Base-by-base conservation (phyloP, 2,329 filamentous ascomycete genomes). In the Colletotrichum liriopes region DNA sequence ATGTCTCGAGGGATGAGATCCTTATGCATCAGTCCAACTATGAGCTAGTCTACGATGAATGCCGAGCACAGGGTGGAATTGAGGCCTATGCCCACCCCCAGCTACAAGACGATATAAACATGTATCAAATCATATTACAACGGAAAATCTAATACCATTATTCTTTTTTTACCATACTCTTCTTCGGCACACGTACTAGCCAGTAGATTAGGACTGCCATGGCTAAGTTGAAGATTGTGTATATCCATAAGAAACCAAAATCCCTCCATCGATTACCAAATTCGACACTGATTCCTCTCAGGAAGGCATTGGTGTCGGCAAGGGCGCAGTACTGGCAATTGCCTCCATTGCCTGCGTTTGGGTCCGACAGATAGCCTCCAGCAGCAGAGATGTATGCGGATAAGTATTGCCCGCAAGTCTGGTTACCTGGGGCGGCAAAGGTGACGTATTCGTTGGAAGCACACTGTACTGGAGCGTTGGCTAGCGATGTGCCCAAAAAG, bases 231-330 rank as follows among this genome's bases (percentile, higher is more conserved):
- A 88, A 86, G 4, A 82, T 77, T 43, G 88, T 82, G 67, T 88
- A 90, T 0, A 82, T 84, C 81, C 86, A 89, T 54, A 89, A 78
- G 16, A 91, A 78, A 0, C 88, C 88, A 66, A 86, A 88, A 68
- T 90, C 86, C 64, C 89, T 83, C 88, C 88, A 90, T 16, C 86
- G 78, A 52, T 88, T 76, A 45, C 76, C 77, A 65, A 87, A 90
- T 43, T 81, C 80, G 56, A 87, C 85, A 37, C 83, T 81, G 49
- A 85, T 83, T 0, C 35, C 67, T 1, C 80, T 66, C 66, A 86
- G 47, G 45, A 83, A 85, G 18, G 77, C 74, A 39, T 86, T 81
- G 0, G 84, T 84, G 0, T 80, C 76, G 6, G 76, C 71, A 0
- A 85, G 56, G 0, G 78, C 70, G 66, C 85, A 86, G 74, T 82